Percentiles rank a stretch among this genome's conserved stretches.
Conservation (phyloP, 768 basidiomycete genomes). For the Serendipita sp. region DNA sequence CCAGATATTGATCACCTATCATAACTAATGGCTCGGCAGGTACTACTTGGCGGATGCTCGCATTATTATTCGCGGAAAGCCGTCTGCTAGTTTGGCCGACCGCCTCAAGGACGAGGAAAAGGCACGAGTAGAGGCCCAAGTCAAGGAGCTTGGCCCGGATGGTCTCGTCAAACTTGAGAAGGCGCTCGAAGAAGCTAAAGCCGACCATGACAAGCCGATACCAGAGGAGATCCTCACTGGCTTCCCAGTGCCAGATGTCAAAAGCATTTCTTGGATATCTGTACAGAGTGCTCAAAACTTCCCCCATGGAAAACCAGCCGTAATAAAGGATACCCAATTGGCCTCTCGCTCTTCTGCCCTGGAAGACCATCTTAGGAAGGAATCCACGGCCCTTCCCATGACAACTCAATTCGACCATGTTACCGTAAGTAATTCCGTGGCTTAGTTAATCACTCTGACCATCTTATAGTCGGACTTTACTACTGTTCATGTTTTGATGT, state of each 20-base stretch:
- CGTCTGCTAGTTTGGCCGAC: constrained; percentile 69
- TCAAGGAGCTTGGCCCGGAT: constrained; percentile 54
- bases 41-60: constrained; percentile 63
- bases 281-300: constrained; percentile 50
- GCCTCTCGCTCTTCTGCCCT: constrained; percentile 27
- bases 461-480: constrained; percentile 75
- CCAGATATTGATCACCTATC: background rate
- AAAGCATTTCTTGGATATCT: constrained; percentile 85
- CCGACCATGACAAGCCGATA: constrained; percentile 69
- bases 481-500: constrained; percentile 62
- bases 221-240: constrained; percentile 63
- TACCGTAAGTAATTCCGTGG: constrained; percentile 34
- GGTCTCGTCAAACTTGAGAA: constrained; percentile 58
- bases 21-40: constrained; percentile 26
- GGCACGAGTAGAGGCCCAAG: constrained; percentile 53
- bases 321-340: constrained; percentile 13
- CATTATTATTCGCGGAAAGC: constrained; percentile 70
- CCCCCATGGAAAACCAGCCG: constrained; percentile 30
- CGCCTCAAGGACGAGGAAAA: constrained; percentile 72
- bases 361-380: constrained; percentile 45
- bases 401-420: constrained; percentile 92
- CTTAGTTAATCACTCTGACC: background rate
- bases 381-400: constrained; percentile 59
- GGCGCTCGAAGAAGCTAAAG: constrained; percentile 67
- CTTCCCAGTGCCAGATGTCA: constrained; percentile 86